Evolutionary conservation across 257 asterid genomes (phyloP), one percentile per base, ranked within the genome.

Genomic region (Capsicum pubescens): DNA sequence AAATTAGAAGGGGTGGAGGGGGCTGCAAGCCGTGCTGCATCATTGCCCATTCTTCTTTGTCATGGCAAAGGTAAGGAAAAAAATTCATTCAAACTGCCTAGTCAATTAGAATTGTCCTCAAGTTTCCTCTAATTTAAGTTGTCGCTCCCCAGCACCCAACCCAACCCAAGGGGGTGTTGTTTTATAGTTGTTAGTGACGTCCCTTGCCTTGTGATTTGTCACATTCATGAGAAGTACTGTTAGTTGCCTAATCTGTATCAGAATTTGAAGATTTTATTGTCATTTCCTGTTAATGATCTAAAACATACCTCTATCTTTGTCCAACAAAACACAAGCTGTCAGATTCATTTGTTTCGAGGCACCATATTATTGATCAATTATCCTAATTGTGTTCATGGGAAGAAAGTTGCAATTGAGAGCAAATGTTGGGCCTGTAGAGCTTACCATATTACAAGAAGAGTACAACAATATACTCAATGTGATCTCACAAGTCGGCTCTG

Each of bases 21-120:
- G 89, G 95, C 97, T 83, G 89, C 89, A 60, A 85, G 85, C 35
- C 95, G 95, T 80, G 97, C 96, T 86, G 91, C 96, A 68, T 91
- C 97, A 82, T 89, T 94, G 93, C 97, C 98, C 55, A 86, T 92
- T 87, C 87, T 93, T 87, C 91, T 94, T 44, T 94, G 98, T 89
- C 98, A 94, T 86, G 98, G 98, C 79, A 90, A 42, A 93, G 96
- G 98, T 94, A 92, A 68, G 35, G 10, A 35, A 66, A 6, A 39
- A 16, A 9, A 11, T 48, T 72, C 12, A 46, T 71, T 71, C 46
- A n/a, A 39, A 17, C 80, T 46, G 36, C 16, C n/a, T 68, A 39
- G 54, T 68, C 26, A 39, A 55, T 69, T 42, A 8, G 55, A 69
- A 69, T 54, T 16, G 55, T 42, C 78, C 32, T 6, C 4, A 6